Evolutionary conservation across 352 stramenopile species (phyloP).

Genomic region (Phytophthora pluvialis): DNA sequence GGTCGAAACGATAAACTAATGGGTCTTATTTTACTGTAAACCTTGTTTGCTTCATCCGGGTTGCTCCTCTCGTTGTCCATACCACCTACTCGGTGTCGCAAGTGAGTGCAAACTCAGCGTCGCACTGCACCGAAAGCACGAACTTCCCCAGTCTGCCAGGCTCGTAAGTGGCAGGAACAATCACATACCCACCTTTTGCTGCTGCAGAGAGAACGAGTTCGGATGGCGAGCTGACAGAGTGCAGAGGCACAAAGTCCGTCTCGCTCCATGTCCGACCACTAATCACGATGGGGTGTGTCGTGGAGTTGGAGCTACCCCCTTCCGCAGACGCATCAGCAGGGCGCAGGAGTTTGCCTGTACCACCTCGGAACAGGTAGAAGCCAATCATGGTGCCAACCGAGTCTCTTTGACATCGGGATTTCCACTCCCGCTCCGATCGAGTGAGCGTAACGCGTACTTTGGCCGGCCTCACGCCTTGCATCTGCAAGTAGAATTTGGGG

Average conservation of each 20-base stretch:
- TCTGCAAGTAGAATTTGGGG: slow-evolving; percentile 78
- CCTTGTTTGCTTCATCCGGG: neutral
- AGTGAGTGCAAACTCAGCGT: slow-evolving; percentile 81
- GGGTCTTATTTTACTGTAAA: slow-evolving; percentile 16
- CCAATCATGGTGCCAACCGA: slow-evolving; percentile 90
- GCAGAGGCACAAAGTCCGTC: slow-evolving; percentile 85
- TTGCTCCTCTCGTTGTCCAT: neutral
- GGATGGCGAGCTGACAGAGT: slow-evolving; percentile 70
- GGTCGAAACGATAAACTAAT: slow-evolving; percentile 13
- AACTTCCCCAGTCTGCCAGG: slow-evolving; percentile 80
- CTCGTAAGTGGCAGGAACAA: slow-evolving; percentile 91
- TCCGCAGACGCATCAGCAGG: slow-evolving; percentile 25
- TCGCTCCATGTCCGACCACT: slow-evolving; percentile 80
- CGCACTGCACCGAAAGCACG: slow-evolving; percentile 83
- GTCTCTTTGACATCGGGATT: slow-evolving; percentile 81
- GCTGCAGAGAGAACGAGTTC: slow-evolving; percentile 68
- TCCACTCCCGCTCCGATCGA: slow-evolving; percentile 86
- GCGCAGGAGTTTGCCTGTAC: slow-evolving; percentile 44
- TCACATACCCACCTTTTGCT: slow-evolving; percentile 86
- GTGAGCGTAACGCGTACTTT: slow-evolving; percentile 85
- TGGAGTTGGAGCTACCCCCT: slow-evolving; percentile 14
- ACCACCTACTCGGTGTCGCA: slow-evolving; percentile 38
- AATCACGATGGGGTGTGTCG: slow-evolving; percentile 53
- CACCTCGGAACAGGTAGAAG: slow-evolving; percentile 84
- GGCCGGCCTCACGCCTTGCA: slow-evolving; percentile 72